Base-by-base conservation (phyloP, 306 rosid species). In the Castanopsis chinensis region DNA sequence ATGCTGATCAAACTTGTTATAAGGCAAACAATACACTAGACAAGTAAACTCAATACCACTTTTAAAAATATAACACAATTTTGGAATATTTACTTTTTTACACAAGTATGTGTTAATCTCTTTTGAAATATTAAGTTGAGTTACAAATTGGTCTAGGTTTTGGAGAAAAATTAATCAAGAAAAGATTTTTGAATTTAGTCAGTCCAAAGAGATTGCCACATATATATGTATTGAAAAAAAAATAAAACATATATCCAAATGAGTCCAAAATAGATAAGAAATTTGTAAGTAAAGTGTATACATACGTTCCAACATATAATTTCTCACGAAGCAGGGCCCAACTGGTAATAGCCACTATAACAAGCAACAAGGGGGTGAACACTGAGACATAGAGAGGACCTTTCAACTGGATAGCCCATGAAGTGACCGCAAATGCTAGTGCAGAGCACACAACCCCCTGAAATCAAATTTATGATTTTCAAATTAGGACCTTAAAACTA, bases 351-450 rank as follows among this genome's bases (percentile, higher is more conserved):
- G 93, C 92, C 4, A 88, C 89, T 51, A 91, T 37, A 30, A 93
- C 80, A 19, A 91, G 93, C 76, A 81, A 64, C 81, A 93, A 69
- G 54, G 98, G 97, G 76, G 82, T 79, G 90, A 93, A 94, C 19
- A 89, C 88, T 0, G 97, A 85, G 35, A 80, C 97, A 68, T 88
- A 94, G 51, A 94, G 90, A 63, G 97, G 91, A 21, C 98, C 98
- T 83, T 89, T 90, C 69, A 76, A 85, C 54, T 86, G 93, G 49
- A 93, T 91, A 41, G 87, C 76, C 98, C 97, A 93, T 0, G 93
- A 83, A 19, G 91, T 74, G 13, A 93, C 80, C 61, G 76, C 74
- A 81, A 75, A 90, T 6, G 88, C 83, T 41, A 91, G 11, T 20
- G 81, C 95, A 11, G 90, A 87, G 43, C 88, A 88, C 81, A 91